Percentiles rank a stretch among this genome's conserved stretches.
Evolutionary conservation across 192 early-diverging fungal species (phyloP).

Genomic region (Coemansia aciculifera): DNA sequence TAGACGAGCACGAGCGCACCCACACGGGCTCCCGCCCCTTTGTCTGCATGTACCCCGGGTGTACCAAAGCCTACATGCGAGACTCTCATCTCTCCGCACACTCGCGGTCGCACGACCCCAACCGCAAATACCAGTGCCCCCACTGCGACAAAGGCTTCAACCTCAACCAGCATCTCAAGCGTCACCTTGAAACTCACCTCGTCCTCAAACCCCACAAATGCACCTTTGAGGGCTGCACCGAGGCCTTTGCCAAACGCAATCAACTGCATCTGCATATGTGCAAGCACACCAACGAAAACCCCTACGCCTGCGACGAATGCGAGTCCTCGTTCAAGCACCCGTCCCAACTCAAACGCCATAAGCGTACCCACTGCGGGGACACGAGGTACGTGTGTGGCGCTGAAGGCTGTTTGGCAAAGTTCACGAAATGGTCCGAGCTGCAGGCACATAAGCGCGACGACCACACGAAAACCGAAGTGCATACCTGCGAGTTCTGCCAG

Average conservation of each 20-base stretch:
- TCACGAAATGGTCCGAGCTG: conserved; percentile 54
- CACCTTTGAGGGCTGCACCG: conserved; percentile 23
- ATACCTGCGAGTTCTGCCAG: conserved; percentile 33
- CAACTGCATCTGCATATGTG: conserved; percentile 51
- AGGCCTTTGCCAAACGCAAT: conserved; percentile 49
- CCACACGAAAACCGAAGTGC: conserved; percentile 22
- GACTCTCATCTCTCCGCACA: conserved; percentile 36
- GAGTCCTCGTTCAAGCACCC: conserved; percentile 40
- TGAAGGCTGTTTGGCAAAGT: conserved; percentile 17
- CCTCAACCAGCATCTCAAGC: conserved; percentile 55
- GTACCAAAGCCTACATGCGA: conserved; percentile 72
- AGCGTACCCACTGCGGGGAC: conserved; percentile 18
- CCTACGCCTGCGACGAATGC: conserved; percentile 47
- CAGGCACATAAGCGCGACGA: conserved; percentile 37
- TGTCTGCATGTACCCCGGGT: conserved; percentile 65
- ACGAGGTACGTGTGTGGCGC: conserved; percentile 44
- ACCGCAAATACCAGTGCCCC: conserved; percentile 30
- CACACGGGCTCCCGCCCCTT: conserved; percentile 79
- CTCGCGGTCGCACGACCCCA: conserved; percentile 18
- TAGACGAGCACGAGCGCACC: conserved; percentile 62
- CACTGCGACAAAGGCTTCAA: conserved; percentile 43
- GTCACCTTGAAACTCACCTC: conserved; percentile 51
- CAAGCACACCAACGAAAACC: conserved; percentile 41
- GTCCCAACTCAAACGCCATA: conserved; percentile 45
- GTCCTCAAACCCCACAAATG: conserved; percentile 39